These are phyloP conservation scores for Solanum appendiculatum DNA, from an alignment of 257 asterid genomes.

Conservation along the genomic window DNA sequence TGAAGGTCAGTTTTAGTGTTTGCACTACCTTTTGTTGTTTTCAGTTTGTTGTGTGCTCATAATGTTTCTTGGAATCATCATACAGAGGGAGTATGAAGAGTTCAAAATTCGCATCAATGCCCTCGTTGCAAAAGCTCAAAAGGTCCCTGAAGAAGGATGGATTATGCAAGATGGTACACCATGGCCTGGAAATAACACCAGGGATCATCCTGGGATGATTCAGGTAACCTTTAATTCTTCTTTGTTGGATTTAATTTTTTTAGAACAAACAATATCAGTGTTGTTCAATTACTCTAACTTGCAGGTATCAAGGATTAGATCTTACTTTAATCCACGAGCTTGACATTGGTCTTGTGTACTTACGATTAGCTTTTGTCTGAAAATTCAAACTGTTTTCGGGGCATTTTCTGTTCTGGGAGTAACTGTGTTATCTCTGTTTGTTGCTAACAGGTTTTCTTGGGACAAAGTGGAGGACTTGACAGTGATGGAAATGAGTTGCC, in stretches of 20 bases:
- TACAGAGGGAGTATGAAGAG: slow-evolving; percentile 94
- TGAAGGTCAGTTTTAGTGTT: slow-evolving; percentile 54
- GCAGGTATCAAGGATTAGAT: background rate
- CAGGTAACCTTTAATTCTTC: slow-evolving; percentile 43
- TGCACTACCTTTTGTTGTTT: background rate
- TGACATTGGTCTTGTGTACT: background rate
- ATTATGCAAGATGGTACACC: slow-evolving; percentile 98
- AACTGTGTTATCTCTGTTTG: slow-evolving; percentile 7
- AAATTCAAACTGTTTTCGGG: background rate
- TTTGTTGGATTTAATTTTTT: background rate
- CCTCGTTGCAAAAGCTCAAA: slow-evolving; percentile 84
- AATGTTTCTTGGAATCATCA: slow-evolving; percentile 9
- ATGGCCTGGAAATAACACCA: slow-evolving; percentile 95
- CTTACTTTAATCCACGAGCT: background rate
- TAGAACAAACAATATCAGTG: background rate
- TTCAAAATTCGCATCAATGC: slow-evolving; percentile 79
- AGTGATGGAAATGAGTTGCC: slow-evolving; percentile 95
- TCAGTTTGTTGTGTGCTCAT: slow-evolving; percentile 11
- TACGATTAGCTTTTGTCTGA: background rate
- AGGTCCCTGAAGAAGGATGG: slow-evolving; percentile 97
- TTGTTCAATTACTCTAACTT: background rate
- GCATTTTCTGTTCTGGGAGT: background rate
- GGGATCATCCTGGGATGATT: slow-evolving; percentile 99
- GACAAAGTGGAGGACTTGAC: slow-evolving; percentile 97
- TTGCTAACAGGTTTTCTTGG: slow-evolving; percentile 73